phyloP scores from a whole-genome alignment of 1,284 basidiomycete genomes.

The Cutaneotrichosporon dermatis region DNA sequence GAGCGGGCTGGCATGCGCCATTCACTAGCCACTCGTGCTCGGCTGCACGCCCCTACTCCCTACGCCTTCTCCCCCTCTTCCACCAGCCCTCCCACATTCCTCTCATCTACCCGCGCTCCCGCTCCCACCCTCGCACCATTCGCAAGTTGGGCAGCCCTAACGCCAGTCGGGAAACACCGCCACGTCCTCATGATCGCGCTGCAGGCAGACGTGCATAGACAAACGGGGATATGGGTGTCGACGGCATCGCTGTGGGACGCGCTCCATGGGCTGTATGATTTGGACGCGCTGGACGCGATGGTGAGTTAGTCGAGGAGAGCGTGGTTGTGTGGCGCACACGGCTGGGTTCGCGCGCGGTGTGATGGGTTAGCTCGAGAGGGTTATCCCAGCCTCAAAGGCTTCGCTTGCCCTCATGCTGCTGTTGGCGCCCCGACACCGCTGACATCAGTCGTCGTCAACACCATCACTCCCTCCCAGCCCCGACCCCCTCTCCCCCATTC shows the following conservation, averaged over 20 bases:
- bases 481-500: conserved; percentile 18
- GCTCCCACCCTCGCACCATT: too few relatives aligned
- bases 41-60: too few relatives aligned
- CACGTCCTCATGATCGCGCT: conserved; percentile 39
- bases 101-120: too few relatives aligned
- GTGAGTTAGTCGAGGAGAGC: too few relatives aligned
- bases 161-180: conserved; percentile 36
- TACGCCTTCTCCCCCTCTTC: too few relatives aligned
- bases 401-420: too few relatives aligned
- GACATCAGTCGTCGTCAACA: conserved; percentile 15
- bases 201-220: conserved; percentile 31
- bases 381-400: too few relatives aligned
- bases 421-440: background rate
- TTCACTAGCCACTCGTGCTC: too few relatives aligned
- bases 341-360: background rate
- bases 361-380: too few relatives aligned
- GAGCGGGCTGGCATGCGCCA: too few relatives aligned
- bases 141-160: background rate
- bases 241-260: conserved; percentile 69
- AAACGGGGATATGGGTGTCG: conserved; percentile 49
- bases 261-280: conserved; percentile 64
- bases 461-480: conserved; percentile 19
- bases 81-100: too few relatives aligned
- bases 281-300: conserved; percentile 69
- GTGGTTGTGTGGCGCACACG: too few relatives aligned